phyloP scores from a whole-genome alignment of 306 rosid genomes.

The Cicer yamashitae region DNA sequence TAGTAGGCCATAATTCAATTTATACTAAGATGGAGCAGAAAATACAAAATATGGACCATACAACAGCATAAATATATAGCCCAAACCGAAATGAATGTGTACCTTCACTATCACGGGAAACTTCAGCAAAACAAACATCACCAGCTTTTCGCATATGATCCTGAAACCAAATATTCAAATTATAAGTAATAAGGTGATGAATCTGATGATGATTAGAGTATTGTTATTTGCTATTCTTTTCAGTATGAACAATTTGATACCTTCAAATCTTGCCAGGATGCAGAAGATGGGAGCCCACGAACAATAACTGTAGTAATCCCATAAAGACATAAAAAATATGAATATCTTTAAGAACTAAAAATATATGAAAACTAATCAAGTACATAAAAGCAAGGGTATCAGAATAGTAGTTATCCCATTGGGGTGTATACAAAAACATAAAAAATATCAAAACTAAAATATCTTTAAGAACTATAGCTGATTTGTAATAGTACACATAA shows the following conservation, averaged over 20 bases:
- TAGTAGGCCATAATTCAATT: slow-evolving; percentile 5
- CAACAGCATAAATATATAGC: background rate
- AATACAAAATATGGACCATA: background rate
- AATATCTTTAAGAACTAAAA: background rate
- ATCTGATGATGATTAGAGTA: background rate
- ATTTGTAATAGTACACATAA: background rate
- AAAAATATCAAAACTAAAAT: background rate
- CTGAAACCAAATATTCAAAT: slow-evolving; percentile 55
- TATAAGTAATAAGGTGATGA: background rate
- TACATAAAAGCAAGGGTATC: no score
- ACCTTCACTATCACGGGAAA: slow-evolving; percentile 97
- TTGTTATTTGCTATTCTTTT: background rate
- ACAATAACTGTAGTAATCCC: slow-evolving; percentile 72
- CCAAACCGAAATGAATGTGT: slow-evolving; percentile 16
- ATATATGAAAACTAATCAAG: no score
- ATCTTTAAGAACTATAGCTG: background rate
- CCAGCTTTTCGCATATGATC: slow-evolving; percentile 99
- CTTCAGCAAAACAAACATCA: slow-evolving; percentile 98
- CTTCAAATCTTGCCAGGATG: slow-evolving; percentile 99
- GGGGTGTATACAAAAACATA: background rate
- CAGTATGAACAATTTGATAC: slow-evolving; percentile 48
- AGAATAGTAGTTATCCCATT: slow-evolving; percentile 20
- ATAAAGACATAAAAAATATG: background rate
- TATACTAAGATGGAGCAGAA: background rate
- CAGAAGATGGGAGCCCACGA: slow-evolving; percentile 98